A percentile compares a stretch with the other conserved stretches of the same genome.
These are phyloP conservation scores for Populus ilicifolia DNA, from an alignment of 345 rosid species.

Conservation along the genomic window DNA sequence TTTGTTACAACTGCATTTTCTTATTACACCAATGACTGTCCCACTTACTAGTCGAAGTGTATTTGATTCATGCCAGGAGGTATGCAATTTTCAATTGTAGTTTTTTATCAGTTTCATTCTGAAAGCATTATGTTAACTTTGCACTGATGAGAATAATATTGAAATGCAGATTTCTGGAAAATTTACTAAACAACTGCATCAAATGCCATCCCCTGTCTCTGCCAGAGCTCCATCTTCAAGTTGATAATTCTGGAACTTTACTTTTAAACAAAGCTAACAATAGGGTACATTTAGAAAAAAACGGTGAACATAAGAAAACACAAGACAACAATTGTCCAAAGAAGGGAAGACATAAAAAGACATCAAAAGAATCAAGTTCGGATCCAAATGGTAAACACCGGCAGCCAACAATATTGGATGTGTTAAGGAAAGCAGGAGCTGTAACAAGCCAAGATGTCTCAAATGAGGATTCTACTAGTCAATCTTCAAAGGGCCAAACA, in stretches of 20 bases:
- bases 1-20: too few relatives aligned
- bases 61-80: background rate
- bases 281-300: slow-evolving; percentile 32
- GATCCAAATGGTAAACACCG: slow-evolving; percentile 36
- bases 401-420: slow-evolving; percentile 61
- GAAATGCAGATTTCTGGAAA: slow-evolving; percentile 64
- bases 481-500: slow-evolving; percentile 28
- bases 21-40: too few relatives aligned
- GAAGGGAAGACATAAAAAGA: slow-evolving; percentile 42
- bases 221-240: slow-evolving; percentile 57
- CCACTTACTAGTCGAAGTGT: too few relatives aligned
- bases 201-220: slow-evolving; percentile 49
- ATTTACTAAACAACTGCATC: slow-evolving; percentile 57
- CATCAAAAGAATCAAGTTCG: slow-evolving; percentile 35
- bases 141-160: slow-evolving; percentile 26
- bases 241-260: slow-evolving; percentile 40
- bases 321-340: slow-evolving; percentile 30
- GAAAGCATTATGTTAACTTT: background rate
- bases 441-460: slow-evolving; percentile 45
- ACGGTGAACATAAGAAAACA: slow-evolving; percentile 37
- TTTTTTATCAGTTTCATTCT: background rate
- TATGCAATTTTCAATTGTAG: background rate
- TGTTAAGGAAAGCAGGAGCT: slow-evolving; percentile 51
- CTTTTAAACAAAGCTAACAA: slow-evolving; percentile 32
- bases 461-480: slow-evolving; percentile 35